phyloP scores from a whole-genome alignment of 2,329 filamentous ascomycete species.

The Colletotrichum sp. region DNA sequence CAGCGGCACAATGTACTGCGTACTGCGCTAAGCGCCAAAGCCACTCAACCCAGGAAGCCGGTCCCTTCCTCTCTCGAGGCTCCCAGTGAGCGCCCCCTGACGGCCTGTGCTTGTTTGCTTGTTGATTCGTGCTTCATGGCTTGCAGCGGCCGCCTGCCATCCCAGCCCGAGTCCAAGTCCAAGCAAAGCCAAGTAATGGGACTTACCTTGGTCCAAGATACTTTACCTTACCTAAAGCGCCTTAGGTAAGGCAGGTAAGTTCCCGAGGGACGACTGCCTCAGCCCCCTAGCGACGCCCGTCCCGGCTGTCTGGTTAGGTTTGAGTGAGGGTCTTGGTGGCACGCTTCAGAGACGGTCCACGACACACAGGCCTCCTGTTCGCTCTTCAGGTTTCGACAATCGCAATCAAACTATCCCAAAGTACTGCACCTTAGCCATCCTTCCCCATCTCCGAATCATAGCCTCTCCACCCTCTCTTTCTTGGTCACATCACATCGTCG shows the following conservation, averaged over 20 bases:
- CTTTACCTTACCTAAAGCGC: not conserved
- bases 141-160: constrained; percentile 9
- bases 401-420: not conserved
- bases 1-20: not conserved
- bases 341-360: not conserved
- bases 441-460: not conserved
- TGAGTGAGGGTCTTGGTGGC: not conserved
- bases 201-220: not conserved
- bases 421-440: not conserved
- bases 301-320: constrained; percentile 10
- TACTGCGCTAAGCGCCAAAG: not conserved
- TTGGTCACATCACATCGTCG: not conserved
- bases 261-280: not conserved
- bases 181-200: not conserved
- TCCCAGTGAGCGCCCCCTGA: not conserved
- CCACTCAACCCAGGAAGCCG: constrained; percentile 5
- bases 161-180: not conserved
- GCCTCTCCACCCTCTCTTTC: not conserved
- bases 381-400: not conserved
- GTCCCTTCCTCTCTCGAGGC: not conserved
- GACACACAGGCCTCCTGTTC: not conserved
- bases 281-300: not conserved
- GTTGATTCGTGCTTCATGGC: not conserved
- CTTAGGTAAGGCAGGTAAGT: not conserved
- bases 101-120: not conserved